Evolutionary conservation across 2,329 filamentous ascomycete species (phyloP).

Genomic region (Cladosporium sp.): DNA sequence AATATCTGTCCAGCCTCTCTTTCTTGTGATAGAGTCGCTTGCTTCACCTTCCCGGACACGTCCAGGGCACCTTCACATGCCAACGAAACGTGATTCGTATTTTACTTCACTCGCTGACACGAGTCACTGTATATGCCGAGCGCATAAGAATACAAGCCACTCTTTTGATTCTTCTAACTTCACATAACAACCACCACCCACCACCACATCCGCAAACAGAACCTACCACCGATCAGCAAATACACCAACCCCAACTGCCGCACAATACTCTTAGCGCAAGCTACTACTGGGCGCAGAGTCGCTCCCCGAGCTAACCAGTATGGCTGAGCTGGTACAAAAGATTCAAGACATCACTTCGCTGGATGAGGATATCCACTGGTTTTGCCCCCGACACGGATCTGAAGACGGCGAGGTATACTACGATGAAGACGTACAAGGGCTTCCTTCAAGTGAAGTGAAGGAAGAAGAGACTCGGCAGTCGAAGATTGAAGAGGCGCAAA

Average conservation of each 20-base stretch:
- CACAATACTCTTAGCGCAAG: neutral
- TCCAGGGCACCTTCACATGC: no score
- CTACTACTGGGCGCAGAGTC: no score
- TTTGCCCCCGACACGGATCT: constrained; percentile 41
- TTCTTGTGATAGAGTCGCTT: no score
- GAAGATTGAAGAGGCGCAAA: constrained; percentile 36
- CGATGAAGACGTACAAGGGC: constrained; percentile 40
- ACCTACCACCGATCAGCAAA: neutral
- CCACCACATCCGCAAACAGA: neutral
- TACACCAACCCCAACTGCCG: neutral
- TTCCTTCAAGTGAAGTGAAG: constrained; percentile 21
- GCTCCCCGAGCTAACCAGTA: neutral
- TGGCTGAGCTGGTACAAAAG: constrained; percentile 19
- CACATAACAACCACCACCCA: neutral
- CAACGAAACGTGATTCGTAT: no score
- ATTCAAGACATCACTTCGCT: constrained; percentile 25
- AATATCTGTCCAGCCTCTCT: no score
- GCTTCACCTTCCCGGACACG: no score
- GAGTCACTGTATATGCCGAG: no score
- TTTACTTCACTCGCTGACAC: no score
- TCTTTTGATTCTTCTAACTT: neutral
- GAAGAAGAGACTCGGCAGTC: constrained; percentile 19
- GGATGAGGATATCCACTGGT: constrained; percentile 40
- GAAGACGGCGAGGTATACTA: constrained; percentile 35
- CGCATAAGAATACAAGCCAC: no score